Evolutionary conservation across 2,329 filamentous ascomycete genomes (phyloP).

Genomic region (Colletotrichum graminicola): DNA sequence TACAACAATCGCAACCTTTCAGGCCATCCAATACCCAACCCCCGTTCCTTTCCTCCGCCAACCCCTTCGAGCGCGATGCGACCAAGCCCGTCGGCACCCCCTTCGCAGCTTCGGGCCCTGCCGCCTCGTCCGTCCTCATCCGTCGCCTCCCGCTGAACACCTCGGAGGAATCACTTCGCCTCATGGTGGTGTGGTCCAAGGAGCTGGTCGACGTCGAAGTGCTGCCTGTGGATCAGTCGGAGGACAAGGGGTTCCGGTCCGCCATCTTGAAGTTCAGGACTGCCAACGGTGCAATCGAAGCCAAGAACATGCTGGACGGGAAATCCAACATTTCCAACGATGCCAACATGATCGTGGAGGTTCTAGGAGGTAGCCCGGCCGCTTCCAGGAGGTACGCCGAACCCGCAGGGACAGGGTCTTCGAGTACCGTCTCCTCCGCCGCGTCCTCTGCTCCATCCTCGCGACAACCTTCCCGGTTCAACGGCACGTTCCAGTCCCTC

Average conservation of each 20-base stretch:
- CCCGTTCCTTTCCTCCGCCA: conserved; percentile 50
- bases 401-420: conserved; percentile 42
- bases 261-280: conserved; percentile 67
- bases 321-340: conserved; percentile 64
- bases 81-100: conserved; percentile 56
- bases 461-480: conserved; percentile 70
- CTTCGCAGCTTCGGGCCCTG: conserved; percentile 52
- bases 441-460: conserved; percentile 59
- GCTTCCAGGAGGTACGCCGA: conserved; percentile 48
- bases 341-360: conserved; percentile 68
- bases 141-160: conserved; percentile 67
- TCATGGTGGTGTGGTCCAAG: conserved; percentile 71
- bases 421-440: conserved; percentile 56
- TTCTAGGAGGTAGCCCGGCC: conserved; percentile 60
- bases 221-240: conserved; percentile 61
- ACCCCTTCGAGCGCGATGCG: conserved; percentile 58
- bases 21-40: conserved; percentile 53
- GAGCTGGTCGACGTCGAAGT: conserved; percentile 66
- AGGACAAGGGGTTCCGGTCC: conserved; percentile 63
- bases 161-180: conserved; percentile 64
- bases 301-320: conserved; percentile 69
- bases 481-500: conserved; percentile 68
- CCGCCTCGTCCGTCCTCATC: conserved; percentile 61
- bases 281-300: conserved; percentile 65
- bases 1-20: conserved; percentile 56